A percentile compares a stretch with the other conserved stretches of the same genome.
Conservation (phyloP, 345 rosid genomes). For the Pugionium cornutum region DNA sequence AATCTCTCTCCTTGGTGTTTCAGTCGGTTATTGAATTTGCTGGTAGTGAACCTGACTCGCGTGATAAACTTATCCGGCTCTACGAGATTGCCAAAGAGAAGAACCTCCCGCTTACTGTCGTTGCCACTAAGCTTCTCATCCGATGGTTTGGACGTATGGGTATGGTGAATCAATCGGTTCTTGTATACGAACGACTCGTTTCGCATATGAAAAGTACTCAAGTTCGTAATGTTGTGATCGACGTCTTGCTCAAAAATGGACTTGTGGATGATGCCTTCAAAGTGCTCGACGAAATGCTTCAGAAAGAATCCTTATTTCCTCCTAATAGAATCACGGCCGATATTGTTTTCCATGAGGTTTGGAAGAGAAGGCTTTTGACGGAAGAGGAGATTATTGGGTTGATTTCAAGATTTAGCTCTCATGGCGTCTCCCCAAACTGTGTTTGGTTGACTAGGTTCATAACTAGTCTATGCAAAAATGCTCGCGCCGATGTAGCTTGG, state of each 20-base stretch:
- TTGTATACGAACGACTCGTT: constrained; percentile 51
- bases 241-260: constrained; percentile 40
- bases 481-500: constrained; percentile 49
- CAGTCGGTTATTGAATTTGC: constrained; percentile 63
- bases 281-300: constrained; percentile 90
- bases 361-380: constrained; percentile 32
- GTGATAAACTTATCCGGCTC: constrained; percentile 44
- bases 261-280: constrained; percentile 56
- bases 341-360: constrained; percentile 49
- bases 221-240: constrained; percentile 50
- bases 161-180: constrained; percentile 49
- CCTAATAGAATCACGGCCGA: constrained; percentile 53
- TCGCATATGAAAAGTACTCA: constrained; percentile 41
- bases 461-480: constrained; percentile 49
- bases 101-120: constrained; percentile 48
- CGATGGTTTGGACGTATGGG: constrained; percentile 51
- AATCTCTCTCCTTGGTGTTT: constrained; percentile 48
- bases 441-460: constrained; percentile 51
- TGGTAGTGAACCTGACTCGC: constrained; percentile 44
- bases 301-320: constrained; percentile 36
- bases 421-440: constrained; percentile 51
- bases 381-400: constrained; percentile 48
- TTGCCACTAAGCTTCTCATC: constrained; percentile 51
- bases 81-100: constrained; percentile 54
- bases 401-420: constrained; percentile 51